Evolutionary conservation across 257 asterid species (phyloP).

Genomic region (Solanum chiquidenum): DNA sequence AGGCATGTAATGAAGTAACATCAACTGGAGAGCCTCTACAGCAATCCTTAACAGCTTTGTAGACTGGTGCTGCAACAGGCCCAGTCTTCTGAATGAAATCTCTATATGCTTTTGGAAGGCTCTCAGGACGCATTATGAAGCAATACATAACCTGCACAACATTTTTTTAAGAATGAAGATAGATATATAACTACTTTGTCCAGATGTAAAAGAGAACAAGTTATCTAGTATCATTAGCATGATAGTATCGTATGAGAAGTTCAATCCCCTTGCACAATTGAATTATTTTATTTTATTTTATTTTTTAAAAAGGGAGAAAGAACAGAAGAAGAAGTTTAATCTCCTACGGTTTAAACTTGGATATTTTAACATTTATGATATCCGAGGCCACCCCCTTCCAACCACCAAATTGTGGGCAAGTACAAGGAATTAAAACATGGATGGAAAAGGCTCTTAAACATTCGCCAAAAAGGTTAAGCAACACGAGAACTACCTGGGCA

Average conservation of each 20-base stretch:
- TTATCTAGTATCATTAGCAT: not conserved
- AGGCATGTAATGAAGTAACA: conserved; percentile 53
- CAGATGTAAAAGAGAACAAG: not conserved
- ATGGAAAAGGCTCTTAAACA: not conserved
- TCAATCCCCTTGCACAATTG: not conserved
- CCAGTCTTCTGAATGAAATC: conserved; percentile 99
- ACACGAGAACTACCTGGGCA: conserved; percentile 64
- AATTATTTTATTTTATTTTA: not conserved
- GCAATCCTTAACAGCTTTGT: conserved; percentile 94
- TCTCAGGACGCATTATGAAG: conserved; percentile 98
- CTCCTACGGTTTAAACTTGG: not conserved
- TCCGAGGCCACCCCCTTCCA: not conserved
- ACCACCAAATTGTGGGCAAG: not conserved
- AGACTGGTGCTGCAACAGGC: conserved; percentile 91
- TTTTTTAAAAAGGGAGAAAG: too few species aligned
- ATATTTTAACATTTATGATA: not conserved
- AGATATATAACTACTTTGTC: not conserved
- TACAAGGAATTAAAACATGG: not conserved
- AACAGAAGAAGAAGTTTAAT: not conserved
- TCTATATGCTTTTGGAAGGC: conserved; percentile 92
- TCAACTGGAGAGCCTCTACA: conserved; percentile 93
- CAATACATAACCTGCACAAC: conserved; percentile 83
- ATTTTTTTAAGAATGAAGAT: not conserved
- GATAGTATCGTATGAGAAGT: not conserved
- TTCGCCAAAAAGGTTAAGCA: not conserved